Evolutionary conservation across 768 basidiomycete species (phyloP), one percentile per base, ranked within the genome.

Genomic region (Mycena vitilis): DNA sequence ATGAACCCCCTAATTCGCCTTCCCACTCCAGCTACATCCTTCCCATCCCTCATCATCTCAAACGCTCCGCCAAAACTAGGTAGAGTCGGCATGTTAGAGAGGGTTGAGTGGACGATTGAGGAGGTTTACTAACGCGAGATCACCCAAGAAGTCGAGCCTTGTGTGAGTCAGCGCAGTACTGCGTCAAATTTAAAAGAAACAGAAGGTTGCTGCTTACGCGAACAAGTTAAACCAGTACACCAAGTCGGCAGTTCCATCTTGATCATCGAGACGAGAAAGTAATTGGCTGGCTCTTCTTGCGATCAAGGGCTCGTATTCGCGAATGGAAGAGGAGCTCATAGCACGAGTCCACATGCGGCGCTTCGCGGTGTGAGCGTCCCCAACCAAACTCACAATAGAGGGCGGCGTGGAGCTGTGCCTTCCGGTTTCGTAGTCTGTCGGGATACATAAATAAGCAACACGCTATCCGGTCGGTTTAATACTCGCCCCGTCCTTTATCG

Each of bases 271-370:
- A 3, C 71, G 60, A 0, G 82, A 81, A 9, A 84, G 76, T 0
- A 88, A 76, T 68, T 87, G 84, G 2, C 66, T 58, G 0, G 78
- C 79, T 10, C 85, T 73, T 30, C 74, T 75, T 1, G 73, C 74
- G n/a, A 87, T 68, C 4, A 83, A 70, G 0, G 71, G 70, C 62
- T 86, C 82, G 63, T 87, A 88, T 5, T 81, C 83, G 63, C 83
- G 83, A 25, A 89, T 59, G 2, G 86, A 80, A 5, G 74, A 66
- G 16, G 81, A 79, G 42, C 74, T 84, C 77, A 88, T 81, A 1
- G 81, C 85, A 22, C 85, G 79, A 23, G 82, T 83, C 87, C 87
- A 88, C 1, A 83, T 77, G 16, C 81, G 79, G 7, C 86, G 81
- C 18, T 84, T 81, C 11, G 80, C 76, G 0, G 78, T 74, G 63